phyloP scores from a whole-genome alignment of 208 protist genomes.

The Sergeia podlipaevii region DNA sequence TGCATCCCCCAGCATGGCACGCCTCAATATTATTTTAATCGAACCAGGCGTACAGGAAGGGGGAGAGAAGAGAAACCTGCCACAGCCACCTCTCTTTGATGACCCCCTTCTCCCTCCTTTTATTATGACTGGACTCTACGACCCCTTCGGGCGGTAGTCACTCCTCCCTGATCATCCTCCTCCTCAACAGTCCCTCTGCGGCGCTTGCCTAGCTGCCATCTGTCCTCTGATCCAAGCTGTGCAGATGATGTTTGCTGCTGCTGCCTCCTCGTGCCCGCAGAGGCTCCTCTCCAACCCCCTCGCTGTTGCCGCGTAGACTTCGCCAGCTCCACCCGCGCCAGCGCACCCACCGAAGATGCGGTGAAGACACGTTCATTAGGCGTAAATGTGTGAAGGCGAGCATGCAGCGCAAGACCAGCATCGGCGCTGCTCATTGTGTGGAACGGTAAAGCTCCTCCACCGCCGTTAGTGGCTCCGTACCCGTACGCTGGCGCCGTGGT shows the following conservation, averaged over 20 bases:
- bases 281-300: background rate
- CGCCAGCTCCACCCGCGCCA: conserved; percentile 60
- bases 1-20: no score
- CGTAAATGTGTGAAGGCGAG: conserved; percentile 57
- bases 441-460: background rate
- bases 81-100: no score
- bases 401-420: conserved; percentile 32
- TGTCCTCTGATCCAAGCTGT: background rate
- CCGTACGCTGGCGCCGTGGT: background rate
- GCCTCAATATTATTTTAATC: no score
- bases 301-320: conserved; percentile 21
- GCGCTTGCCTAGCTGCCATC: no score
- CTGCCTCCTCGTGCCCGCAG: background rate
- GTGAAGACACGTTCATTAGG: conserved; percentile 77
- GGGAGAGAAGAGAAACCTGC: no score
- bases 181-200: no score
- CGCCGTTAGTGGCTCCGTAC: background rate
- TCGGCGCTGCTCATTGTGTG: background rate
- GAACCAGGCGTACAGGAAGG: no score
- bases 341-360: conserved; percentile 61
- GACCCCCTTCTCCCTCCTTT: no score
- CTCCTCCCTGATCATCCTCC: no score
- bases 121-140: no score
- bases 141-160: no score
- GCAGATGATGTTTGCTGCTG: background rate